phyloP scores from a whole-genome alignment of 441 rosid species.

The Populus tomentosa region DNA sequence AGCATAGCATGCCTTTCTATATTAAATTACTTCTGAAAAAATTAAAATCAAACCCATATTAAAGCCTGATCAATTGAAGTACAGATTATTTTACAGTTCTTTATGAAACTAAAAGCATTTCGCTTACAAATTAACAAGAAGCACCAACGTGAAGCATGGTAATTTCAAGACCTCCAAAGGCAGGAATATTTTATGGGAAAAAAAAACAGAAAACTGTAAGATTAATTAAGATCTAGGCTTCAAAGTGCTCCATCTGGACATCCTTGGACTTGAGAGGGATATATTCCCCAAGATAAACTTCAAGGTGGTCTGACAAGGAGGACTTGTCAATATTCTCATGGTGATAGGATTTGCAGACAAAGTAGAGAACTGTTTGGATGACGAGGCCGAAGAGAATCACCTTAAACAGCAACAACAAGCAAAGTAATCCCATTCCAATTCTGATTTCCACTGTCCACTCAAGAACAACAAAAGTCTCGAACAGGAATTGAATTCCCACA shows the following conservation, averaged over 20 bases:
- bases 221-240: neutral
- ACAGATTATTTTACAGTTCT: no score
- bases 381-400: constrained; percentile 25
- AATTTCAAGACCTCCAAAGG: neutral
- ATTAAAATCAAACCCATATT: no score
- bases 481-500: neutral
- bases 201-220: neutral
- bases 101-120: no score
- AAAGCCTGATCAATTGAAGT: no score
- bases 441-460: neutral
- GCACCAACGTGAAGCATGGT: neutral
- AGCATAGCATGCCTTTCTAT: no score
- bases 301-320: constrained; percentile 29
- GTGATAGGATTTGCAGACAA: constrained; percentile 38
- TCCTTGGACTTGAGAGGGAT: constrained; percentile 22
- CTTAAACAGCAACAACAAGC: constrained; percentile 18
- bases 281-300: constrained; percentile 19
- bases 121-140: neutral
- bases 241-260: constrained; percentile 24
- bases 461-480: constrained; percentile 13
- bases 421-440: constrained; percentile 8
- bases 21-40: no score
- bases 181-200: no score
- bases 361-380: constrained; percentile 32
- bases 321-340: constrained; percentile 30